Evolutionary conservation across 441 rosid species (phyloP), one percentile per base, ranked within the genome.

Genomic region (Croton laevigatus): DNA sequence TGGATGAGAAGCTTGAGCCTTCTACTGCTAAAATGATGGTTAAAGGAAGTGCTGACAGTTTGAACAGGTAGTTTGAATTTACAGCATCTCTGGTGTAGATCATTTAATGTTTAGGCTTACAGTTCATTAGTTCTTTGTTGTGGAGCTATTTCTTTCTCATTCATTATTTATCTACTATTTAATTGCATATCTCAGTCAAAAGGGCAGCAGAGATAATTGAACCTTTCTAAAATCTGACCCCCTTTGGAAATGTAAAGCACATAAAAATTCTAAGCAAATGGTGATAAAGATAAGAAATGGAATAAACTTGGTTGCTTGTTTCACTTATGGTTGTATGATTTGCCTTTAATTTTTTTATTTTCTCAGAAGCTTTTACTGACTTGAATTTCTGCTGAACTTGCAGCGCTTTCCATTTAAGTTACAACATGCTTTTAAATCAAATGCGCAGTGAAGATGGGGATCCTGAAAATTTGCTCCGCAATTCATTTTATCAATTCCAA

Each of bases 361-460:
- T 42, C 60, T 32, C 59, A 36, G 70, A 71, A 62, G n/a, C 51
- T 49, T n/a, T 68, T 45, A 10, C 69, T 72, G 63, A 75, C 19
- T 42, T 54, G 20, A 71, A 36, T 73, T 85, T 73, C 57, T 40
- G 19, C 69, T 76, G 45, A 58, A 48, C 65, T 48, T 71, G 36
- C 89, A 95, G 99, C 82, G 98, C 97, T 59, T 93, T 95, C 82
- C 99, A 93, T 87, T 81, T 95, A 74, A 95, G 94, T 85, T 93
- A 95, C 86, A 95, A 95, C 83, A 95, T 93, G 97, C 96, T 95
- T 78, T 82, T 95, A 81, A 95, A 95, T 85, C 99, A 95, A 86
- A 69, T 93, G 83, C 88, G 97, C 32, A 83, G 85, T 83, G 99
- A 93, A 89, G 98, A 93, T 55, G 96, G 96, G 59, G 82, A 93